These are phyloP conservation scores for Piper longum DNA, from an alignment of 164 flowering plant species.

Conservation along the genomic window DNA sequence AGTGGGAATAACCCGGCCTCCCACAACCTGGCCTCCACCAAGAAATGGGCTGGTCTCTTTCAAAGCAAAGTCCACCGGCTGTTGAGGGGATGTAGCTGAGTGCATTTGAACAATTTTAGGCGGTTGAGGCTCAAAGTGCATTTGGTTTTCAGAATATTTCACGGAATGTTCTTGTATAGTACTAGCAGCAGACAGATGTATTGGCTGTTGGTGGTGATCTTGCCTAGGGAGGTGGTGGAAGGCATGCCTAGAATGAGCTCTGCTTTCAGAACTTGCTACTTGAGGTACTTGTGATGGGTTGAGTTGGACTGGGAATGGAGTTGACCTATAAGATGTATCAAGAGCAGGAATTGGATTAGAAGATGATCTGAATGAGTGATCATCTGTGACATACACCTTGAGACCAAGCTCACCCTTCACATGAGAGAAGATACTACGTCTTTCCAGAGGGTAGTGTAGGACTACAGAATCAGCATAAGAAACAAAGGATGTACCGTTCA, in stretches of 20 bases:
- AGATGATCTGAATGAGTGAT: slow-evolving; percentile 50
- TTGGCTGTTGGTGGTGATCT: not conserved
- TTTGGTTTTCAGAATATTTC: slow-evolving; percentile 30
- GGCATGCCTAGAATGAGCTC: slow-evolving; percentile 36
- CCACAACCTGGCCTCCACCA: slow-evolving; percentile 81
- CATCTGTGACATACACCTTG: slow-evolving; percentile 58
- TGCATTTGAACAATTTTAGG: slow-evolving; percentile 49
- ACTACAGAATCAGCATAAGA: slow-evolving; percentile 70
- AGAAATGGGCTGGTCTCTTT: slow-evolving; percentile 88
- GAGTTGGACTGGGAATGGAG: slow-evolving; percentile 7
- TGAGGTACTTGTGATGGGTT: slow-evolving; percentile 4
- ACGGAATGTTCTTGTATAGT: slow-evolving; percentile 14
- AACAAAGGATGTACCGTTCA: slow-evolving; percentile 69
- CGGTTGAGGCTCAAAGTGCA: slow-evolving; percentile 30
- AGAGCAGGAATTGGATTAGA: slow-evolving; percentile 24
- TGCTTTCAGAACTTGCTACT: slow-evolving; percentile 10
- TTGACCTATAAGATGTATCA: slow-evolving; percentile 11
- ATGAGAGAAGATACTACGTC: slow-evolving; percentile 53
- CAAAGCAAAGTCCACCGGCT: slow-evolving; percentile 67
- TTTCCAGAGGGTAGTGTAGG: slow-evolving; percentile 68
- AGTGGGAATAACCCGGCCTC: slow-evolving; percentile 63
- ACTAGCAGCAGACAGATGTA: slow-evolving; percentile 7
- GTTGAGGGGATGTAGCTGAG: slow-evolving; percentile 38
- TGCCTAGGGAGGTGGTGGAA: slow-evolving; percentile 60
- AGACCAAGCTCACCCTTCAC: slow-evolving; percentile 74